Base-by-base conservation (phyloP, 2,329 filamentous ascomycete species). In the Tolypocladium paradoxum region DNA sequence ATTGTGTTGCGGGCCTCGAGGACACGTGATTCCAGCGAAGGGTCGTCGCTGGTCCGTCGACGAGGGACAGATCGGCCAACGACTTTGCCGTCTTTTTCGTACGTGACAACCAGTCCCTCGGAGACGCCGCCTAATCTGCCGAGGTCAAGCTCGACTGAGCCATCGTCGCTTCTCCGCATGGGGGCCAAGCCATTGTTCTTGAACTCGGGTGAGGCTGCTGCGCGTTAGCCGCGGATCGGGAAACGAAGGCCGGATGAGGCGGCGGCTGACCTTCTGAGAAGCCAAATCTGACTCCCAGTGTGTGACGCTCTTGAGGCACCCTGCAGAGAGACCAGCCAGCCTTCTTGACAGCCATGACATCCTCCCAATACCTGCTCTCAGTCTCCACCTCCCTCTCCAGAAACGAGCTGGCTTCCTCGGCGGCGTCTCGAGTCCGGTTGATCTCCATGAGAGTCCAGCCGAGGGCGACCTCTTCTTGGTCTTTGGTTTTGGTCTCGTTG, bases 311-410 rank as follows among this genome's bases (percentile, higher is more conserved):
- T 7, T 83, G 76, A 0, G 90, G 89, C 40, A 93, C 73, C 49
- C 87, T 81, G 60, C 86, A 92, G 20, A 97, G 74, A 22, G 87
- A 85, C 92, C 93, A 99, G 5, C 91, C 90, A 52, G 84, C 85
- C 59, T 90, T 82, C 58, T 86, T 90, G 46, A 97, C 83, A 11
- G 83, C 81, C 48, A 95, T 73, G 2, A 97, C 80, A 61, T 95
- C 86, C 53, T 87, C 80, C 93, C 93, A 99, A 68, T 95, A 99
- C 61, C 79, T 85, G 2, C 84, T 85, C 72, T 99, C 93, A 33
- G 83, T 81, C 11, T 81, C 77, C 35, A 95, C 86, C 66, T 96
- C 91, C 12, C 79, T 80, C 60, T 89, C 81, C 14, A 99, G 71
- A 40, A 88, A 79, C 29, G 78, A 76, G 0, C 88, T 86, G 5